Percentiles rank a stretch among this genome's conserved stretches.
Evolutionary conservation across 257 asterid genomes (phyloP).

Genomic region (Solanum dulcamara): DNA sequence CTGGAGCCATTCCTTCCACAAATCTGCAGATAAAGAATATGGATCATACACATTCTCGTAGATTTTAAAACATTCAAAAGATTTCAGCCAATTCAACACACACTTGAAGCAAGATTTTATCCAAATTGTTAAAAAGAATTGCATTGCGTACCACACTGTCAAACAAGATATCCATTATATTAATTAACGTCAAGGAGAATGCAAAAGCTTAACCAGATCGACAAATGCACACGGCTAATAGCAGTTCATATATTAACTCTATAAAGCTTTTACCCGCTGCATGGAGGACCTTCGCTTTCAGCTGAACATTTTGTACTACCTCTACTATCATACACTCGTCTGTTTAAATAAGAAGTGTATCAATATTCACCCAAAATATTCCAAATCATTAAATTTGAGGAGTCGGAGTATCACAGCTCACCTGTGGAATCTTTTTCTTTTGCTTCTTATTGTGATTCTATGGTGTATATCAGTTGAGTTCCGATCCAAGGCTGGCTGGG

Average conservation of each 20-base stretch:
- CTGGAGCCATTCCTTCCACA: conserved; percentile 99
- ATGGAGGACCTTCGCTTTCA: conserved; percentile 87
- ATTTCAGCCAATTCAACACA: not conserved
- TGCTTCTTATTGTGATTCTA: conserved; percentile 77
- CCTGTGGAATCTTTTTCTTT: conserved; percentile 66
- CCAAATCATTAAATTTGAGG: not conserved
- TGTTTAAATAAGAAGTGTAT: conserved; percentile 17
- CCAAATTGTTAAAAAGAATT: not conserved
- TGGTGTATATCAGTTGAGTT: conserved; percentile 96
- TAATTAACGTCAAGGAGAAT: not conserved
- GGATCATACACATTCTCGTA: not conserved
- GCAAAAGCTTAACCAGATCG: not conserved
- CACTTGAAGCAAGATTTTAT: not conserved
- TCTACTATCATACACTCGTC: conserved; percentile 75
- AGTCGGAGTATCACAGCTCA: conserved; percentile 3
- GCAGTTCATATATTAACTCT: not conserved
- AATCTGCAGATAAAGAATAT: conserved; percentile 37
- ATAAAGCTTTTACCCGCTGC: conserved; percentile 53
- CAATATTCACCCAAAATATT: conserved; percentile 1
- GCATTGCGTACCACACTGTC: not conserved
- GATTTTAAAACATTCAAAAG: not conserved
- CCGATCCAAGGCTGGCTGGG: conserved; percentile 99
- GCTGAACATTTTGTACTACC: conserved; percentile 75
- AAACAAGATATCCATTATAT: not conserved
- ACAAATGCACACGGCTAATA: not conserved